Evolutionary conservation across 495 filamentous ascomycete species (phyloP).

Genomic region (Pyrenula aspistea): DNA sequence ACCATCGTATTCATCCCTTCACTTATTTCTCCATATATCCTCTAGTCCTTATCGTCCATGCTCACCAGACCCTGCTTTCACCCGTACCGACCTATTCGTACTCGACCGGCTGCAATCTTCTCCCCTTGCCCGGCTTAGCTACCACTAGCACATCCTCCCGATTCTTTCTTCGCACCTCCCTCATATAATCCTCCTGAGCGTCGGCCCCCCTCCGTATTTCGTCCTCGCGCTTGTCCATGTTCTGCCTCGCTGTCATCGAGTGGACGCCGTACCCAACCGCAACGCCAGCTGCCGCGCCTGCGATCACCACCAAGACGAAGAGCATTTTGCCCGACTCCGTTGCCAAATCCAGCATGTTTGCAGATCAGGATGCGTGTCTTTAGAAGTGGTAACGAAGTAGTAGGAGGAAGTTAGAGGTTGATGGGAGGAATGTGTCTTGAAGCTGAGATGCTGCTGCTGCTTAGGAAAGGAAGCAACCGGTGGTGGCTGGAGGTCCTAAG

Average conservation of each 20-base stretch:
- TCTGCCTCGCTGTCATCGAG: not conserved
- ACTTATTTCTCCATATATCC: too few relatives aligned
- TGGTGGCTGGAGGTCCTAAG: not conserved
- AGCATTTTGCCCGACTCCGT: too few relatives aligned
- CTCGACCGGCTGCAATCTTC: not conserved
- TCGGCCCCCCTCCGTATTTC: not conserved
- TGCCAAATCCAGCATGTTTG: too few relatives aligned
- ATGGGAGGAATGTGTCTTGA: not conserved
- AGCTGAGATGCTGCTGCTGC: too few relatives aligned
- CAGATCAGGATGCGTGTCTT: too few relatives aligned
- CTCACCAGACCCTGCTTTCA: too few relatives aligned
- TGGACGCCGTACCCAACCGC: not conserved
- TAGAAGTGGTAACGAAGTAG: not conserved
- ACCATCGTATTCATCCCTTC: too few relatives aligned
- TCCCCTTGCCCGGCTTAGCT: not conserved
- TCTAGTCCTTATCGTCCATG: too few relatives aligned
- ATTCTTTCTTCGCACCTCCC: not conserved
- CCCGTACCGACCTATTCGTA: too few relatives aligned
- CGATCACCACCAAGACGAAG: not conserved
- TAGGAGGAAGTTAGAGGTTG: not conserved
- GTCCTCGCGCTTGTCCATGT: not conserved
- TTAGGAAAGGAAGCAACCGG: not conserved
- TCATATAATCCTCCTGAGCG: not conserved
- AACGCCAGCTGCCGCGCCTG: not conserved
- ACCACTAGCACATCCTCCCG: not conserved